Base-by-base conservation (phyloP, 2,329 filamentous ascomycete species). In the Trichoderma semiorbis region DNA sequence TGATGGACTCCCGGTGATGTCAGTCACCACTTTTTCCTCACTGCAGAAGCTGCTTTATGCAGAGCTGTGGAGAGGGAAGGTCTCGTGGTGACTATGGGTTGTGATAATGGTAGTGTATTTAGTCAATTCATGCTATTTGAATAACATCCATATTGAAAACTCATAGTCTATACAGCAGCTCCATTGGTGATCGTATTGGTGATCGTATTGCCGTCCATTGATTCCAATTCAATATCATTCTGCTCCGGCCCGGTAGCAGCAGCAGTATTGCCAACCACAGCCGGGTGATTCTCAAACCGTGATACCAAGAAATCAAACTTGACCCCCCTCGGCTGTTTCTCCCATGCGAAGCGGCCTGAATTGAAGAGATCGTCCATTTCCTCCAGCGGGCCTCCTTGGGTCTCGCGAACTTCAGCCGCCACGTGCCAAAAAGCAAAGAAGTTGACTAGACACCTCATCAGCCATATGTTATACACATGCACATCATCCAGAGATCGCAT, bases 351-450 rank as follows among this genome's bases (percentile, higher is more conserved):
- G 84, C 78, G 0, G 87, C 16, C 87, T 8, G 85, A 85, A 75
- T 88, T 85, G 88, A 93, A 92, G 28, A 92, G 83, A 53, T 88
- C 81, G 73, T 93, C 90, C 72, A 93, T 92, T 80, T 93, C 91
- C 80, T 93, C 91, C 0, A 93, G 85, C 4, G 82, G 84, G 79
- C 86, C 86, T 78, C 90, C 88, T 84, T 92, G 92, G 3, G 91
- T 93, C 83, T 93, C 90, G 0, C 90, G 90, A 91, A 93, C 93
- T 81, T 92, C 93, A 62, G 92, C 78, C 55, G 92, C 88, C 77
- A 92, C 89, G 78, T 94, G 91, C 66, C 94, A 78, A 53, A 90
- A 89, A 76, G 92, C 92, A 7, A 85, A 84, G 1, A 84, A 94
- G 75, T 78, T 58, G 7, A 53, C 62, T 36, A 39, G 4, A 43